Evolutionary conservation across 2,329 filamentous ascomycete species (phyloP).

Genomic region (Cadophora luteo-olivacea): DNA sequence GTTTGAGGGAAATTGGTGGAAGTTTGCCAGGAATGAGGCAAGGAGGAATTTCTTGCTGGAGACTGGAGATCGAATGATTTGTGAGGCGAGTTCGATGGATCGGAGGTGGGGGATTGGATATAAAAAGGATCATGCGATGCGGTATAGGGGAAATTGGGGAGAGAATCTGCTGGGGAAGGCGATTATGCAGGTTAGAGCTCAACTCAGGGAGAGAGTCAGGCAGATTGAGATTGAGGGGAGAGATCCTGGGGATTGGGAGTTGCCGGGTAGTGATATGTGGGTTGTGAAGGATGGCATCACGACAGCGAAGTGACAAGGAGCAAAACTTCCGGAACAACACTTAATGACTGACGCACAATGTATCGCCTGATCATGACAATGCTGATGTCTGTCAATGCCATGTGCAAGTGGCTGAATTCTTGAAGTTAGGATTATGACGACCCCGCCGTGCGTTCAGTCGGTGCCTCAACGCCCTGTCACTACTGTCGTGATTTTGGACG

Average conservation of each 20-base stretch:
- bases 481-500: too few relatives aligned
- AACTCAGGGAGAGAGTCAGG: slow-evolving; percentile 16
- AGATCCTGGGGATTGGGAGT: slow-evolving; percentile 10
- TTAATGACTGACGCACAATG: neutral
- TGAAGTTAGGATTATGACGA: too few relatives aligned
- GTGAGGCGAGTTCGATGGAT: slow-evolving; percentile 44
- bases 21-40: slow-evolving; percentile 43
- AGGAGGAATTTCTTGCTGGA: slow-evolving; percentile 42
- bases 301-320: neutral
- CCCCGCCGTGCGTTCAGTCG: too few relatives aligned
- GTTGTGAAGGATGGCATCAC: slow-evolving; percentile 2
- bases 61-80: slow-evolving; percentile 43
- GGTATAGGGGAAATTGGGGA: slow-evolving; percentile 21
- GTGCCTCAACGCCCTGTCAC: too few relatives aligned
- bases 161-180: slow-evolving; percentile 25
- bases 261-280: slow-evolving; percentile 14
- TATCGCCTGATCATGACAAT: too few relatives aligned
- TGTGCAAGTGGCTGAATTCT: too few relatives aligned
- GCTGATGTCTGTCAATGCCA: too few relatives aligned
- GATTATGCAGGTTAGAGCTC: slow-evolving; percentile 23
- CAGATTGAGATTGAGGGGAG: slow-evolving; percentile 1
- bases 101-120: slow-evolving; percentile 48
- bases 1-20: slow-evolving; percentile 45
- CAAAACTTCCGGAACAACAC: neutral
- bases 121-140: slow-evolving; percentile 23